Base-by-base conservation (phyloP, 2,329 filamentous ascomycete genomes). In the Dendryphion nanum region DNA sequence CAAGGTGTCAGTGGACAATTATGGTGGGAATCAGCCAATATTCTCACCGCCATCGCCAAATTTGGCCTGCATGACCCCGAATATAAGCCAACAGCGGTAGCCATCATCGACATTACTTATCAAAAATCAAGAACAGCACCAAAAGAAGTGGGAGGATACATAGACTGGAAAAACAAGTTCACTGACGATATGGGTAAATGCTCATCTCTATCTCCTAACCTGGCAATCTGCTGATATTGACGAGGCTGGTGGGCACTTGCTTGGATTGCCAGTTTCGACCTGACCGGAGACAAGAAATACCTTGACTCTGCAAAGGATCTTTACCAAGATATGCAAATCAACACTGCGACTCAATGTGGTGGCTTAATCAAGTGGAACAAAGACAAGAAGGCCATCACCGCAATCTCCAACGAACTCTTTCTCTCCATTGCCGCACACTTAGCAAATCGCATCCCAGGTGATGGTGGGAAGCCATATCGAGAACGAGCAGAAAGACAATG, bases 221-320 rank as follows among this genome's bases (percentile, higher is more conserved):
- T n/a, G n/a, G n/a, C n/a, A n/a, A n/a, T 79, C 64, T 41, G 79
- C 78, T 46, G 79, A 83, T 45, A 79, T 82, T 50, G 75, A 78
- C n/a, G n/a, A 53, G 73, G 76, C n/a, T 82, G 79, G 79, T 83
- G 79, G 79, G 78, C 73, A 7, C 67, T 82, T 41, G 79, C 69
- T 14, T 74, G 78, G 69, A 75, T 82, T 37, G 71, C 74, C 17
- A 67, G 75, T 4, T 79, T 71, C 50, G 79, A 83, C 50, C 63
- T 78, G 13, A 78, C 78, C 0, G 61, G 66, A 3, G 65, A 81
- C 30, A 23, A 46, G 2, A 66, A 69, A n/a, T 83, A 79, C 46
- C 73, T 83, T 26, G 55, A 76, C 32, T 68, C 71, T 5, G 76
- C 78, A 6, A 68, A 70, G 38, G 57, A 67, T 21, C 72, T 82